Evolutionary conservation across 495 filamentous ascomycete genomes (phyloP).

Genomic region (Penicillium robsamsonii): DNA sequence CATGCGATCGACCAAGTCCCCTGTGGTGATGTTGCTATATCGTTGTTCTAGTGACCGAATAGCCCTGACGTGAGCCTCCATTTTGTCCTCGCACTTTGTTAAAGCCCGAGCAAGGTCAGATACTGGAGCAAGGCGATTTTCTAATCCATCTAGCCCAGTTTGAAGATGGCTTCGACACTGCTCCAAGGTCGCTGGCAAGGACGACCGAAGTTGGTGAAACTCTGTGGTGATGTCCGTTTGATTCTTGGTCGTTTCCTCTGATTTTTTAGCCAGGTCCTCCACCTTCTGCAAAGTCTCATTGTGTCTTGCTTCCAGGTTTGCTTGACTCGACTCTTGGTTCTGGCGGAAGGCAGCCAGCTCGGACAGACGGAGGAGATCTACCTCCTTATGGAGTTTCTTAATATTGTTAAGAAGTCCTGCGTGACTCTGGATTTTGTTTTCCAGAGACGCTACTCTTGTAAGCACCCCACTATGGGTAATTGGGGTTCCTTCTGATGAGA

Average conservation of each 20-base stretch:
- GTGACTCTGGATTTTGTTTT: neutral
- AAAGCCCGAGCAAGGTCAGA: neutral
- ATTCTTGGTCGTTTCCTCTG: neutral
- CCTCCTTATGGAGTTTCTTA: neutral
- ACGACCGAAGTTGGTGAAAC: neutral
- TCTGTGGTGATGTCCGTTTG: too few species aligned
- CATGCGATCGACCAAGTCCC: slow-evolving; percentile 34
- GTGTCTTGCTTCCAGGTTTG: neutral
- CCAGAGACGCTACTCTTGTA: neutral
- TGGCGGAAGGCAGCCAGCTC: neutral
- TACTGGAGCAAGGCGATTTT: neutral
- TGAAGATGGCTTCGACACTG: neutral
- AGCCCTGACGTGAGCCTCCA: slow-evolving; percentile 20
- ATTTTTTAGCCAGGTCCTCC: neutral
- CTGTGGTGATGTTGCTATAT: slow-evolving; percentile 37
- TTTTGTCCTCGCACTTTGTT: neutral
- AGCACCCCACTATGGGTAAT: neutral
- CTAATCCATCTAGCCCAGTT: neutral
- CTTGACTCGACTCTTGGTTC: neutral
- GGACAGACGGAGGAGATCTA: neutral
- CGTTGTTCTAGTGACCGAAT: slow-evolving; percentile 41
- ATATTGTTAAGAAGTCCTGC: neutral
- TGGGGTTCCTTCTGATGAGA: neutral
- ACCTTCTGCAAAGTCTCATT: neutral
- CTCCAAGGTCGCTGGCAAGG: neutral